Percentiles rank a stretch among this genome's conserved stretches.
phyloP scores from a whole-genome alignment of 2,329 filamentous ascomycete genomes.

The Emmonsiellopsis sp. region DNA sequence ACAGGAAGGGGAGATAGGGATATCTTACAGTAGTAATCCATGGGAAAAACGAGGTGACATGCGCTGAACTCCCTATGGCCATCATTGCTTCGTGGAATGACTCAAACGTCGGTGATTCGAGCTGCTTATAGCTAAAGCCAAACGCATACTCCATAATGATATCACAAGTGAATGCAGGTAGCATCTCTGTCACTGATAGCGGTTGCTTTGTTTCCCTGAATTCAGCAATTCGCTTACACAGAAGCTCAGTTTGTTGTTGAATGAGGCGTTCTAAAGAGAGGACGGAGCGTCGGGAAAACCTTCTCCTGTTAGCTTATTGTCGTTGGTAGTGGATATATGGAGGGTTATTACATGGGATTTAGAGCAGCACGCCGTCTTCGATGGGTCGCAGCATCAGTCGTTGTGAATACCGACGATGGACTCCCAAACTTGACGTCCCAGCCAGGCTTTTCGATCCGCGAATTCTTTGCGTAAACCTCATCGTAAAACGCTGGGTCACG shows the following conservation, averaged over 20 bases:
- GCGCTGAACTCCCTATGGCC: slow-evolving; percentile 13
- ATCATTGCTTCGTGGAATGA: slow-evolving; percentile 18
- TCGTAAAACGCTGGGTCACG: slow-evolving; percentile 14
- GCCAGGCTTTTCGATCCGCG: slow-evolving; percentile 14
- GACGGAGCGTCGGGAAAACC: slow-evolving; percentile 13
- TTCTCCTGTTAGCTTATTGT: neutral
- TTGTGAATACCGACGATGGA: slow-evolving; percentile 20
- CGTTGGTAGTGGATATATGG: neutral
- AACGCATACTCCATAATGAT: slow-evolving; percentile 21
- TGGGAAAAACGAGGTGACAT: slow-evolving; percentile 15
- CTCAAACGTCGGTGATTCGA: slow-evolving; percentile 14
- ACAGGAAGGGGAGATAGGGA: neutral
- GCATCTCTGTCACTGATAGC: slow-evolving; percentile 11
- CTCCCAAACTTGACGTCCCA: slow-evolving; percentile 17
- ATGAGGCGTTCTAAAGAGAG: slow-evolving; percentile 17
- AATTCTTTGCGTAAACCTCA: slow-evolving; percentile 12
- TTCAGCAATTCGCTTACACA: slow-evolving; percentile 15
- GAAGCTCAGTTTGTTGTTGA: slow-evolving; percentile 13
- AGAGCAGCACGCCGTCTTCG: slow-evolving; percentile 16
- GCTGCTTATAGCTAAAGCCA: slow-evolving; percentile 16
- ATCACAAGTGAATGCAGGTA: slow-evolving; percentile 17
- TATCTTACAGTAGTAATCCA: slow-evolving; percentile 12
- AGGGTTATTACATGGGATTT: slow-evolving; percentile 14
- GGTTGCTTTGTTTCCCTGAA: slow-evolving; percentile 7
- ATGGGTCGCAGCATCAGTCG: slow-evolving; percentile 15